Base-by-base conservation (phyloP, 495 filamentous ascomycete species). In the Melanomma pulvis-pyrius region DNA sequence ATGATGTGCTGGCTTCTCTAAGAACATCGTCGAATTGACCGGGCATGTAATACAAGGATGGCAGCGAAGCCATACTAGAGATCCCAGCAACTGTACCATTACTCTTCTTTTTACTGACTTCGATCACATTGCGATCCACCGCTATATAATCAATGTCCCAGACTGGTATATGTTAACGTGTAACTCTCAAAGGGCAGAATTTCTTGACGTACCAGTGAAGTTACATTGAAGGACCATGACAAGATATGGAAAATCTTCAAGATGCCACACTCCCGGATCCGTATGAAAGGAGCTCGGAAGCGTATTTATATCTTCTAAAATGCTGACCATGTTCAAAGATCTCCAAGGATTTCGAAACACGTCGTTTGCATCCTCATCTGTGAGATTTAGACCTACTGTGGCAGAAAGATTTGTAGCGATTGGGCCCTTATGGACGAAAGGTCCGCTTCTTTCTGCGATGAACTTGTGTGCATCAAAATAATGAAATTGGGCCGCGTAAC, bases 291-390 rank as follows among this genome's bases (percentile, higher is more conserved):
- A 46, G n/a, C 1, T n/a, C 17, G 48, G 47, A 8, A 62, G 19
- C 2, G 2, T 6, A 13, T n/a, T 17, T n/a, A 11, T 44, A 15
- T 44, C 39, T 3, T 26, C 62, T 17, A 21, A 19, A 8, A 50
- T 25, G 6, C 49, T 26, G 21, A 53, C 8, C 9, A 52, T 24
- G 25, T 28, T 55, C 12, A 58, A 29, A n/a, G 39, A 26, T 15
- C 36, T 26, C 57, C 57, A 68, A 13, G 65, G 65, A 26, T 68
- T 68, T 8, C 25, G 54, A 39, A 68, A 68, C 1, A 68, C 26
- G 7, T 36, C 32, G 25, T 47, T 54, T 9, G 55, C 47, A 13
- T 67, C 63, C 7, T 52, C 46, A 34, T 53, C 39, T 15, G 39
- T 51, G 4, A 44, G 39, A 17, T 29, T 59, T 28, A 34, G 21